These are phyloP conservation scores for Agaricales sp. DNA, from an alignment of 1,284 basidiomycete species.

Conservation along the genomic window DNA sequence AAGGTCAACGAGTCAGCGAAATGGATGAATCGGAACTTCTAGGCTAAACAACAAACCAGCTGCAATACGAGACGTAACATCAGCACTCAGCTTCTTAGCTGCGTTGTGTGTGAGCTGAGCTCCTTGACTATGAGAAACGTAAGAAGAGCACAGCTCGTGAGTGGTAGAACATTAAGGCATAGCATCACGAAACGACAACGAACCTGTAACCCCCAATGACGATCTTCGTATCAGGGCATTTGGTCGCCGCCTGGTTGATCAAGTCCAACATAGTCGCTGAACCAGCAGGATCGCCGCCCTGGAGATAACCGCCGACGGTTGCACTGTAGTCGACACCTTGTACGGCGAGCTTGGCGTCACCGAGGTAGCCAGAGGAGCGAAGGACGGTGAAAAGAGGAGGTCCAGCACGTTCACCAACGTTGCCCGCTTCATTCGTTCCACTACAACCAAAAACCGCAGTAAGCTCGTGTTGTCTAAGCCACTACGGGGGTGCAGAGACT, in stretches of 20 bases:
- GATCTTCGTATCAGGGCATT: slow-evolving; percentile 25
- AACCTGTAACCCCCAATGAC: slow-evolving; percentile 20
- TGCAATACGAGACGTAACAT: slow-evolving; percentile 20
- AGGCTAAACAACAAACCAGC: slow-evolving; percentile 12
- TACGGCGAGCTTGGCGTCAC: slow-evolving; percentile 19
- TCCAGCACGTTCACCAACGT: slow-evolving; percentile 20
- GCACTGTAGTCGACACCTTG: slow-evolving; percentile 25
- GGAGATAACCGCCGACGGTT: slow-evolving; percentile 20
- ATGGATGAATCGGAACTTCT: background rate
- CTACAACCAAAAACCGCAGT: background rate
- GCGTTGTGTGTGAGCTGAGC: slow-evolving; percentile 26
- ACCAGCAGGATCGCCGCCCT: slow-evolving; percentile 24
- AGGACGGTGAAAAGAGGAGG: slow-evolving; percentile 22
- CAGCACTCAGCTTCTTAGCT: slow-evolving; percentile 18
- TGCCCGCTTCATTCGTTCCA: background rate
- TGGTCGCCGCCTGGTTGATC: slow-evolving; percentile 17
- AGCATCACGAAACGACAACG: background rate
- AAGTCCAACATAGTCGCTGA: slow-evolving; percentile 23
- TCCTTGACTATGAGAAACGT: slow-evolving; percentile 22
- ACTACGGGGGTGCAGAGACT: too few relatives aligned
- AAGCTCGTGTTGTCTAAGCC: background rate
- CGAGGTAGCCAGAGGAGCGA: slow-evolving; percentile 14
- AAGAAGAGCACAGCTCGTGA: background rate
- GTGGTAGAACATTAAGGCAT: background rate
- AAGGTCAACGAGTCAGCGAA: slow-evolving; percentile 7